phyloP scores from a whole-genome alignment of 1,139 yeast species.

The Yamadazyma triangularis region DNA sequence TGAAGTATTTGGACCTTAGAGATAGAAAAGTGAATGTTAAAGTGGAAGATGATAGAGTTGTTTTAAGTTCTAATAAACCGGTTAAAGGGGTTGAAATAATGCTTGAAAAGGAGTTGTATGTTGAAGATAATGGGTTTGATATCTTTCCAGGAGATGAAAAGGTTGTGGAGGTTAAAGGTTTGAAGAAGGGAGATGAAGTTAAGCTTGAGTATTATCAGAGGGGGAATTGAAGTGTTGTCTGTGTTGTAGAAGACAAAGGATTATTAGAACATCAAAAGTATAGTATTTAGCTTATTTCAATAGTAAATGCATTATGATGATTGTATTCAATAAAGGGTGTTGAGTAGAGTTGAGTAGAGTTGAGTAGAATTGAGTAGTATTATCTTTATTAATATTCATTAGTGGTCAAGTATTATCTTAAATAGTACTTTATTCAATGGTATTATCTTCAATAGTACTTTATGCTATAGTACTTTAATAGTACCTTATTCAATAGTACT shows the following conservation, averaged over 20 bases:
- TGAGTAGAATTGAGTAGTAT: too few species aligned
- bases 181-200: constrained; percentile 7
- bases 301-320: too few species aligned
- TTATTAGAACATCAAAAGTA: background rate
- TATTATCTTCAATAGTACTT: too few species aligned
- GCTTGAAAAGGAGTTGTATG: constrained; percentile 15
- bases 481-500: too few species aligned
- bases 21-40: constrained; percentile 11
- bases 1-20: constrained; percentile 36
- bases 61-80: constrained; percentile 27
- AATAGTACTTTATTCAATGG: too few species aligned
- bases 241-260: constrained; percentile 5
- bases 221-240: constrained; percentile 1
- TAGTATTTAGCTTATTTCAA: too few species aligned
- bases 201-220: constrained; percentile 10
- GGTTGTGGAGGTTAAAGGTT: constrained; percentile 12
- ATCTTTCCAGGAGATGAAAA: constrained; percentile 32
- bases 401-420: too few species aligned
- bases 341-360: too few species aligned
- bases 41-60: constrained; percentile 15
- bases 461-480: too few species aligned
- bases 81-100: constrained; percentile 36
- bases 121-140: constrained; percentile 42
- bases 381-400: too few species aligned
- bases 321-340: constrained; percentile 1